Base-by-base conservation (phyloP, 495 filamentous ascomycete species). In the Penicillium odoratum region DNA sequence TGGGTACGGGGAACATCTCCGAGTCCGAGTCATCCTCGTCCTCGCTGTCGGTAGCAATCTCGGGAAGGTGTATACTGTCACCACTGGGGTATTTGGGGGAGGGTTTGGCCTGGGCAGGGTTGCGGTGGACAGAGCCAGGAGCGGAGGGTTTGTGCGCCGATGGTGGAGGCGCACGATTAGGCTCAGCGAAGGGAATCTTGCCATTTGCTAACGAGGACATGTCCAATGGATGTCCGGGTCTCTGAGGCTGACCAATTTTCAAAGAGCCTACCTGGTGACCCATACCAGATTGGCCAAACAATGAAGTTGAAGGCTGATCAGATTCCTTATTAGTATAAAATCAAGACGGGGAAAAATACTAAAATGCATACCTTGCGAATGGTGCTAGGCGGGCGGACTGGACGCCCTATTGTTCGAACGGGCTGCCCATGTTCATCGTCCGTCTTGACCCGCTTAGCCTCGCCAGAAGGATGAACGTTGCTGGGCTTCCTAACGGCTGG, bases 111-210 rank as follows among this genome's bases (percentile, higher is more conserved):
- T 76, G 73, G 25, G 81, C 75, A 7, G 78, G 74, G 75, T 51
- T 69, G 58, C 62, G 71, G 59, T 63, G 74, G 6, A 69, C 62
- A 52, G 76, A 76, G 49, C 70, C 71, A 34, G 77, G 69, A 33
- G 71, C 74, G 46, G 73, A 69, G 6, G 87, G 82, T 48, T 87
- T 88, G 73, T 93, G 86, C 48, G 79, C 65, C 16, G 71, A 63
- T 18, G 71, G 62, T 43, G 64, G 64, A 38, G 70, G 57, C 25
- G 80, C 73, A 13, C 77, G 78, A 58, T 81, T 84, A 42, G 88
- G 85, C 33, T 90, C 82, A 13, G 90, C 92, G 68, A 98, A 97
- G 9, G 89, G 87, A 56, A 98, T 97, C 48, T 90, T 87, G n/a
- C 85, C 88, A 69, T 87, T 96, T 8, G 90, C 86, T 54, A 91